Conservation (phyloP, 495 filamentous ascomycete genomes). For the Penicillium herquei region DNA sequence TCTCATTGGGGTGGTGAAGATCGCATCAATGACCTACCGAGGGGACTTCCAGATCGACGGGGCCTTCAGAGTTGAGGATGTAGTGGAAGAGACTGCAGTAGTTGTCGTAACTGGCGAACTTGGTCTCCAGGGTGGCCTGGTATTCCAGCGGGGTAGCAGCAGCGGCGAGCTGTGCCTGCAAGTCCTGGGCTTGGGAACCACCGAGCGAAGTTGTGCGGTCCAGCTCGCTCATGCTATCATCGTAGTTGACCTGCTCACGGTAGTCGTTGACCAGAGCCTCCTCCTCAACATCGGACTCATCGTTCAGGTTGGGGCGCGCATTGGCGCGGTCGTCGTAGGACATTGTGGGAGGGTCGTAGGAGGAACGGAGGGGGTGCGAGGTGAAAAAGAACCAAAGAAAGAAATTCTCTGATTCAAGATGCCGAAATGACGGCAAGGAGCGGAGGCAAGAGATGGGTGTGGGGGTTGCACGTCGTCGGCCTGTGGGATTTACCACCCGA, state of each 20-base stretch:
- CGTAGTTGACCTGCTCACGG: conserved; percentile 89
- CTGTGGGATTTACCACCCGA: conserved; percentile 45
- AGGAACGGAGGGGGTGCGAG: conserved; percentile 7
- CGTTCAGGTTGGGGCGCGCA: conserved; percentile 56
- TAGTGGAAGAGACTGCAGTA: conserved; percentile 99
- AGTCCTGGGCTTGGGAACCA: conserved; percentile 63
- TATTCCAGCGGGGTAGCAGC: conserved; percentile 95
- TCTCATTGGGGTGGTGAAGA: neutral
- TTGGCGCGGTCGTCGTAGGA: conserved; percentile 53
- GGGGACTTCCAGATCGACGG: conserved; percentile 92
- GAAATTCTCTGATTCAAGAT: conserved; percentile 15
- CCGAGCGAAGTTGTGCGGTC: conserved; percentile 59
- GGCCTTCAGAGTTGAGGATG: conserved; percentile 97
- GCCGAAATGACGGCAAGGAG: conserved; percentile 25
- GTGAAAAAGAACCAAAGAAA: conserved; percentile 10
- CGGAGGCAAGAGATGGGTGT: conserved; percentile 21
- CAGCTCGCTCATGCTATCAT: conserved; percentile 77
- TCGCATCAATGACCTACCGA: conserved; percentile 61
- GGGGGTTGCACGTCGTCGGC: conserved; percentile 39
- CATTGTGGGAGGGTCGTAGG: conserved; percentile 29
- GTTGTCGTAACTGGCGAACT: conserved; percentile 97
- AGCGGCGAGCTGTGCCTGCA: conserved; percentile 83
- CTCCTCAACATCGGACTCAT: conserved; percentile 92
- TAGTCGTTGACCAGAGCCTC: conserved; percentile 92
- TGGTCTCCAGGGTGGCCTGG: conserved; percentile 87